These are phyloP conservation scores for Salix koriyanagi DNA, from an alignment of 345 rosid genomes.

Conservation along the genomic window DNA sequence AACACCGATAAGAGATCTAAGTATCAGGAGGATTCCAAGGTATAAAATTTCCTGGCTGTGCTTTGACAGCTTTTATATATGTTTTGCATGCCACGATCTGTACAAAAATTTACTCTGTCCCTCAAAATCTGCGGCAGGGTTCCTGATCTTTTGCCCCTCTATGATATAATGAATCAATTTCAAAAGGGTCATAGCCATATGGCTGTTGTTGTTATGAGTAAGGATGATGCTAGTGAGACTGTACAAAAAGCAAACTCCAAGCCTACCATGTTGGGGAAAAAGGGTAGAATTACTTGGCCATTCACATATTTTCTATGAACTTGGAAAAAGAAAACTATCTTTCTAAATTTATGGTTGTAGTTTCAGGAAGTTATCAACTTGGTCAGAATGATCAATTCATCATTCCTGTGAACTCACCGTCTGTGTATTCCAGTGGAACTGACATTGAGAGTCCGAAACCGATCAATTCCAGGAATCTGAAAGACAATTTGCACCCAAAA, in stretches of 20 bases:
- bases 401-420: conserved; percentile 21
- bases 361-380: conserved; percentile 26
- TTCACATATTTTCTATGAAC: no score
- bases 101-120: no score
- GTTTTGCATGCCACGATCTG: no score
- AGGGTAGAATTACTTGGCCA: conserved; percentile 19
- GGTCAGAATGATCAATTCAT: conserved; percentile 18
- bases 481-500: neutral
- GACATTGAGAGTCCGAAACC: conserved; percentile 20
- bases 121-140: conserved; percentile 43
- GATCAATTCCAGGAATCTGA: neutral
- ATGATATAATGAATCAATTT: conserved; percentile 55
- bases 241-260: conserved; percentile 24
- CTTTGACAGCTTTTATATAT: neutral
- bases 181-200: conserved; percentile 41
- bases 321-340: neutral
- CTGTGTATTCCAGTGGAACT: conserved; percentile 15
- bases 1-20: conserved; percentile 53
- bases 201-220: conserved; percentile 51
- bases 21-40: conserved; percentile 72
- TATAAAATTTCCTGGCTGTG: conserved; percentile 9
- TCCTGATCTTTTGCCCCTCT: conserved; percentile 52
- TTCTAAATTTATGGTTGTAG: neutral
- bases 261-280: neutral
- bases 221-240: conserved; percentile 26